phyloP scores from a whole-genome alignment of 129 eudicot genomes.

The Mikania micrantha region DNA sequence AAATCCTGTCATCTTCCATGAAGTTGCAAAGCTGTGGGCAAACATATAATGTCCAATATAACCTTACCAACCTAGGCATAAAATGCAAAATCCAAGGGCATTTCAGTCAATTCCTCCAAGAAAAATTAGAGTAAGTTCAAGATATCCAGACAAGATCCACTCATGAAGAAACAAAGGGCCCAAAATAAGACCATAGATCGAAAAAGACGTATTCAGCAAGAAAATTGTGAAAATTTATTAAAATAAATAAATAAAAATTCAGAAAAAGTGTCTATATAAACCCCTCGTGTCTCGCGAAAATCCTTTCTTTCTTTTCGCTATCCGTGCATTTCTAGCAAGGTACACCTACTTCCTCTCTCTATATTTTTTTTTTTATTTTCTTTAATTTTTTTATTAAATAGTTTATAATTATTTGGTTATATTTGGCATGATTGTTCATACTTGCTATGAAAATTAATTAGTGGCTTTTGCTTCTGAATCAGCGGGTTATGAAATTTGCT shows the following conservation, averaged over 20 bases:
- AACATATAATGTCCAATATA: constrained; percentile 10
- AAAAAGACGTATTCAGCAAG: constrained; percentile 21
- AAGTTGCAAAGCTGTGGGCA: constrained; percentile 28
- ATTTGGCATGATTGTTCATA: not conserved
- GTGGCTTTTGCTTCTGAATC: constrained; percentile 7
- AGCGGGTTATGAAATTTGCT: constrained; percentile 1
- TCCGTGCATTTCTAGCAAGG: constrained; percentile 16
- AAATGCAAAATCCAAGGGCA: constrained; percentile 2
- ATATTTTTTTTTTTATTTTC: not conserved
- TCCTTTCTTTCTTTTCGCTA: constrained; percentile 35
- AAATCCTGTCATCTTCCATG: constrained; percentile 13
- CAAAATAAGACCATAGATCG: constrained; percentile 10
- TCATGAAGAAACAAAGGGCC: constrained; percentile 17
- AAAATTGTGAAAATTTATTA: constrained; percentile 5
- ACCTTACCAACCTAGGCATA: constrained; percentile 12
- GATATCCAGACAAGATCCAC: constrained; percentile 29
- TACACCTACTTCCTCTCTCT: constrained; percentile 32
- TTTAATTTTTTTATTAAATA: not conserved
- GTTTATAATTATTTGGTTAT: not conserved
- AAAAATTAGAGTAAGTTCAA: not conserved
- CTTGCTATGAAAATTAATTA: constrained; percentile 7
- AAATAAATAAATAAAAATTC: not conserved
- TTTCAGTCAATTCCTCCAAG: not conserved
- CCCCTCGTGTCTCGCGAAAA: constrained; percentile 12
- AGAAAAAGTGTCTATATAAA: constrained; percentile 16